A percentile compares a stretch with the other conserved stretches of the same genome.
Conservation (phyloP, 202 grass and related monocot genomes). For the Schoenoplectus tabernaemontani region DNA sequence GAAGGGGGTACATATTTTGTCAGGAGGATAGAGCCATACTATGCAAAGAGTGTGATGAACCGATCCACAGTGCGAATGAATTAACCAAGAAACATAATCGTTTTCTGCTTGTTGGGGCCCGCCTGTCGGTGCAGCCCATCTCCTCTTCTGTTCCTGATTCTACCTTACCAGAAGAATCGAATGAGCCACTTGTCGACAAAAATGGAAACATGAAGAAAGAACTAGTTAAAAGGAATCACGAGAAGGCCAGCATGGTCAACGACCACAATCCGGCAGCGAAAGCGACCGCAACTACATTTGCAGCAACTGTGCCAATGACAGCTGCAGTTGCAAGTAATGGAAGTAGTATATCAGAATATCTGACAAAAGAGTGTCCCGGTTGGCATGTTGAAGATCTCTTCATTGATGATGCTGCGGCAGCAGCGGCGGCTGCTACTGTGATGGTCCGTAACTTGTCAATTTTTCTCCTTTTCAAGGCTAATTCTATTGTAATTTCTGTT, state of each 20-base stretch:
- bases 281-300: not conserved
- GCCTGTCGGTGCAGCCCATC: constrained; percentile 32
- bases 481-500: not conserved
- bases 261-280: not conserved
- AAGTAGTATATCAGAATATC: constrained; percentile 88
- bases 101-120: constrained; percentile 69
- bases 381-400: constrained; percentile 80
- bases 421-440: not conserved
- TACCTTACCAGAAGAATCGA: not conserved
- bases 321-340: not conserved
- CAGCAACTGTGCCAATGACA: not conserved
- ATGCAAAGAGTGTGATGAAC: constrained; percentile 62
- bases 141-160: constrained; percentile 17
- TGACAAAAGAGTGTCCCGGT: constrained; percentile 87
- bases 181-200: not conserved
- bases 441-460: not conserved
- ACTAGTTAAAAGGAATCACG: not conserved
- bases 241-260: not conserved
- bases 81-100: constrained; percentile 76
- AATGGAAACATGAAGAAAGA: constrained; percentile 2
- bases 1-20: constrained; percentile 62
- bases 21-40: constrained; percentile 88
- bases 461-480: not conserved
- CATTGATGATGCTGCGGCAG: constrained; percentile 33
- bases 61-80: constrained; percentile 66